These are phyloP conservation scores for Chenopodium suecicum DNA, from an alignment of 148 eudicot species.

Conservation along the genomic window DNA sequence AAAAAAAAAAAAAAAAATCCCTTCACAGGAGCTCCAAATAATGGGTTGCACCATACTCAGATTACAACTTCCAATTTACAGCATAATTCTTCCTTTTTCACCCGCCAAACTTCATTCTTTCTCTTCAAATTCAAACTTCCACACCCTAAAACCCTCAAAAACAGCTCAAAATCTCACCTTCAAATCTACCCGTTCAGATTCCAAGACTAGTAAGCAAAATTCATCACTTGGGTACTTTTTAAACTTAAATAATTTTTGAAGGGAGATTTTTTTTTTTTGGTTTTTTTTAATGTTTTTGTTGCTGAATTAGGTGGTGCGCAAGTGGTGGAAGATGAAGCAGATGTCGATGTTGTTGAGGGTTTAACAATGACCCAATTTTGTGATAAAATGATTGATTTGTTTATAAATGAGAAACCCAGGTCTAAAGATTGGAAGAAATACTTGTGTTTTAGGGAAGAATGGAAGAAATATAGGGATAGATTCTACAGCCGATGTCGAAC, in stretches of 20 bases:
- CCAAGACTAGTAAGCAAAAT: slow-evolving; percentile 17
- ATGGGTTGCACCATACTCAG: slow-evolving; percentile 21
- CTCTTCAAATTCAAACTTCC: background rate
- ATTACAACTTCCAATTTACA: slow-evolving; percentile 15
- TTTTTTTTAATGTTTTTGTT: slow-evolving; percentile 18
- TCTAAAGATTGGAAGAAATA: slow-evolving; percentile 84
- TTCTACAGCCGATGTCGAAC: slow-evolving; percentile 67
- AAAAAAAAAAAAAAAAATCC: background rate
- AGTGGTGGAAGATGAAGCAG: slow-evolving; percentile 43
- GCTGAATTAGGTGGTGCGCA: slow-evolving; percentile 28
- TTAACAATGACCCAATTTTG: slow-evolving; percentile 76
- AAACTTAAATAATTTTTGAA: background rate
- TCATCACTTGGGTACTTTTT: background rate
- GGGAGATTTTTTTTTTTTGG: background rate
- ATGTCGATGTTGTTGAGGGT: slow-evolving; percentile 77
- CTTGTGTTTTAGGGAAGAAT: slow-evolving; percentile 81
- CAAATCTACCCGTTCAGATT: slow-evolving; percentile 6
- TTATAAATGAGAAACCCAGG: slow-evolving; percentile 80
- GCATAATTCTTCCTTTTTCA: background rate
- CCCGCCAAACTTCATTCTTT: slow-evolving; percentile 1
- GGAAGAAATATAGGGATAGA: slow-evolving; percentile 74
- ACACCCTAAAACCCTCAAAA: slow-evolving; percentile 20
- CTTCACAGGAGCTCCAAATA: background rate
- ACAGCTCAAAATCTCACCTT: background rate
- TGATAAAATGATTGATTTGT: slow-evolving; percentile 87